Evolutionary conservation across 306 rosid species (phyloP).

Genomic region (Rubus parviflorus): DNA sequence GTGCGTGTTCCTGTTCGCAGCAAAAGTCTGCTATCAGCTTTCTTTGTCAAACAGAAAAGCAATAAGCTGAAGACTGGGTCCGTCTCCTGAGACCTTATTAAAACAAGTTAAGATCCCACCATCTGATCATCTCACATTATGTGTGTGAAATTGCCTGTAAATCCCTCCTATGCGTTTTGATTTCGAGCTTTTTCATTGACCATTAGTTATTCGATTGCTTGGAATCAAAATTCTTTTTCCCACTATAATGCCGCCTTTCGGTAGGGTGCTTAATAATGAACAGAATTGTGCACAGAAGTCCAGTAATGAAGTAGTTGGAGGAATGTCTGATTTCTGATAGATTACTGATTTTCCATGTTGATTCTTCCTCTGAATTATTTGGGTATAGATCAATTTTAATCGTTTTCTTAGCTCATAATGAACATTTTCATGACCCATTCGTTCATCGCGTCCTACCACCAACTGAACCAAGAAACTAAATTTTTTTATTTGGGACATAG

Average conservation of each 20-base stretch:
- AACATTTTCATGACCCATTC: no score
- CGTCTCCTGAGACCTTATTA: conserved; percentile 37
- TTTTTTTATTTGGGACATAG: no score
- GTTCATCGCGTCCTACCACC: no score
- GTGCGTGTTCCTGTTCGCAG: conserved; percentile 63
- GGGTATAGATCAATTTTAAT: no score
- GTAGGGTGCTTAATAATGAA: conserved; percentile 41
- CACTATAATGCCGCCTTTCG: conserved; percentile 25
- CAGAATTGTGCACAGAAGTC: conserved; percentile 31
- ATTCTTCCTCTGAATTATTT: neutral
- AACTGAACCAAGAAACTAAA: no score
- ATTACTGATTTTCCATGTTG: neutral
- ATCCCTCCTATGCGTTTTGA: conserved; percentile 19
- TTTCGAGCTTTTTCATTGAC: conserved; percentile 10
- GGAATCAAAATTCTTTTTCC: conserved; percentile 19
- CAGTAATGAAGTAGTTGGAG: conserved; percentile 23
- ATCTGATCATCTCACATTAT: conserved; percentile 22
- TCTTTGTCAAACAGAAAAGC: conserved; percentile 70
- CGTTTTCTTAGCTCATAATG: no score
- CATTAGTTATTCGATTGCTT: conserved; percentile 16
- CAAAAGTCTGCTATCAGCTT: conserved; percentile 79
- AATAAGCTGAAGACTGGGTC: conserved; percentile 53
- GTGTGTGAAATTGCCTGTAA: conserved; percentile 24
- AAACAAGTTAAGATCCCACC: conserved; percentile 18
- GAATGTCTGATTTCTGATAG: conserved; percentile 22